Conservation (phyloP, 306 rosid species). For the Sesbania bispinosa region DNA sequence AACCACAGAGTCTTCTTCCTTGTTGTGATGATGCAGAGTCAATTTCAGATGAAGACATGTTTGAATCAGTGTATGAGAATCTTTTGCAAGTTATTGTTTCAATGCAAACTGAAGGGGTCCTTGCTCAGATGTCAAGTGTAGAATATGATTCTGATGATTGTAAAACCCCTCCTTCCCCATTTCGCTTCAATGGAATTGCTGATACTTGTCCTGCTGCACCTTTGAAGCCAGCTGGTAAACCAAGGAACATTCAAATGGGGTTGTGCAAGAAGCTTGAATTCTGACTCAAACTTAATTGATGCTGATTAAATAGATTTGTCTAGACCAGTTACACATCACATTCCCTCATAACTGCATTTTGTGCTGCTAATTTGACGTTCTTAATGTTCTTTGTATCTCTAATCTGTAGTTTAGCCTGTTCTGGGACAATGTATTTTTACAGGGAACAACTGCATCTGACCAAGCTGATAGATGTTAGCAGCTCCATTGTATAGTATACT, state of each 20-base stretch:
- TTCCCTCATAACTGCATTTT: slow-evolving; percentile 1
- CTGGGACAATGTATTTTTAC: not conserved
- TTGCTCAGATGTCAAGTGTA: slow-evolving; percentile 26
- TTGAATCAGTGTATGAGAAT: slow-evolving; percentile 51
- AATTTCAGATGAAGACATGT: slow-evolving; percentile 57
- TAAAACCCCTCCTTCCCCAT: slow-evolving; percentile 41
- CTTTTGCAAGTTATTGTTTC: slow-evolving; percentile 64
- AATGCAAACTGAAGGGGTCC: slow-evolving; percentile 38
- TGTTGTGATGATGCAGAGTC: slow-evolving; percentile 18
- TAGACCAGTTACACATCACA: slow-evolving; percentile 6
- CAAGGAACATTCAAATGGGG: slow-evolving; percentile 40
- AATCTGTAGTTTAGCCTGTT: slow-evolving; percentile 9
- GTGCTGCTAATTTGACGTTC: not conserved
- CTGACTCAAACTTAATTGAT: slow-evolving; percentile 35
- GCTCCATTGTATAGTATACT: slow-evolving; percentile 31
- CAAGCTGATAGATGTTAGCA: slow-evolving; percentile 24
- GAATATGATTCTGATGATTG: slow-evolving; percentile 36
- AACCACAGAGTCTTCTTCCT: not conserved
- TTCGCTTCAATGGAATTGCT: slow-evolving; percentile 32
- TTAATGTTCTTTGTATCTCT: not conserved
- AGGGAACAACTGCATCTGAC: slow-evolving; percentile 24
- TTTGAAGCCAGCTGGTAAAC: not conserved
- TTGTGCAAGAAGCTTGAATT: slow-evolving; percentile 80
- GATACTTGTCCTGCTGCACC: slow-evolving; percentile 72
- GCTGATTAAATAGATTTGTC: not conserved